Evolutionary conservation across 768 basidiomycete genomes (phyloP), one percentile per base, ranked within the genome.

Genomic region (Phylloporus sp.): DNA sequence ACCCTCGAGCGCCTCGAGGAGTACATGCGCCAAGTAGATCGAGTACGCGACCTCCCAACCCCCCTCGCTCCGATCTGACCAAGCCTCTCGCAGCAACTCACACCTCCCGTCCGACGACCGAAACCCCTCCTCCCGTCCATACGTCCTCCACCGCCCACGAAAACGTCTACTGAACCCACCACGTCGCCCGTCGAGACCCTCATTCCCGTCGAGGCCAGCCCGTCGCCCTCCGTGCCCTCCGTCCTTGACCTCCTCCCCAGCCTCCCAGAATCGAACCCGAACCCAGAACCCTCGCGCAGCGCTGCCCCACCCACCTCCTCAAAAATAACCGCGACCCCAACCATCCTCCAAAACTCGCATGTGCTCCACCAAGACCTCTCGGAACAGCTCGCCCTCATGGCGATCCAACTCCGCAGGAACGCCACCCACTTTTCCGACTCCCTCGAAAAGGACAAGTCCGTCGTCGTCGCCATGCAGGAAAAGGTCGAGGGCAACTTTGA

Each of bases 401-500:
- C 91, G 1, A 72, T 81, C 9, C 90, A 92, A 61, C 80, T 98
- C 40, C 89, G 87, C 57, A 74, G 79, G 20, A 95, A 95, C 54
- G 84, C 91, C 0, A 62, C 84, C 0, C 81, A 90, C 56, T 94
- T 97, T 61, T 77, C 85, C 5, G 72, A 74, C 5, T 72, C 81
- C 10, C 70, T 98, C 2, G 81, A 71, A 33, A 82, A 82, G 45
- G 94, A 97, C 64, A 80, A 86, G 56, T 71, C 72, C 0, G 75
- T 92, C 8, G 63, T 96, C 3, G 78, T 80, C 24, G 71, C 73
- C 9, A 79, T 89, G 11, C 75, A 83, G 52, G 72, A 76, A 55
- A 87, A 89, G 64, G 58, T 98, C 14, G 88, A 89, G 57, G 73
- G 75, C 20, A 90, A 90, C 67, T 77, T 75, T 49, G 81, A 75